phyloP scores from a whole-genome alignment of 768 basidiomycete genomes.

The Crepidotus variabilis region DNA sequence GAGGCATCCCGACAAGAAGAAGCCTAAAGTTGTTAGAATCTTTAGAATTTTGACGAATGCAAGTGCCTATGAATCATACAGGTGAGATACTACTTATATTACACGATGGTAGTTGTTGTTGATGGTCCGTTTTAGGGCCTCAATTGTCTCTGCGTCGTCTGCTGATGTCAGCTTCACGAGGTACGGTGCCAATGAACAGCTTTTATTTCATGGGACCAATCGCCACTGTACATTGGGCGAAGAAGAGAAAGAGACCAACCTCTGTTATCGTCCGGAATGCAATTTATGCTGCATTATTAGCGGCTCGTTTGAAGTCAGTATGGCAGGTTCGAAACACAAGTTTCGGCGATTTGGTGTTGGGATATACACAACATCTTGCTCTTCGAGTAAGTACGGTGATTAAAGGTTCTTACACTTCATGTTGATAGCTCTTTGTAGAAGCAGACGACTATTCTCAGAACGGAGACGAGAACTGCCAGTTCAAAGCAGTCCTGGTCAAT shows the following conservation, averaged over 20 bases:
- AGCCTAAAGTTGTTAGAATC: conserved; percentile 43
- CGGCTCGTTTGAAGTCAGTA: conserved; percentile 54
- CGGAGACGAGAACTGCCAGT: conserved; percentile 32
- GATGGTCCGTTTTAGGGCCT: conserved; percentile 17
- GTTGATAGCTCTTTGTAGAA: conserved; percentile 34
- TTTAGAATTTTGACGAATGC: conserved; percentile 50
- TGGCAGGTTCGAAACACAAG: conserved; percentile 58
- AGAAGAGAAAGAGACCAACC: conserved; percentile 35
- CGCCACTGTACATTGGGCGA: conserved; percentile 56
- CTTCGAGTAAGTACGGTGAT: conserved; percentile 47
- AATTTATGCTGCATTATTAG: conserved; percentile 54
- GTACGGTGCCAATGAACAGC: conserved; percentile 45
- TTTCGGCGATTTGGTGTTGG: conserved; percentile 69
- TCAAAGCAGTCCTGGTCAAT: conserved; percentile 52
- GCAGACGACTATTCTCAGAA: conserved; percentile 62
- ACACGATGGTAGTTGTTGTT: neutral
- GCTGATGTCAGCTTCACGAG: conserved; percentile 13
- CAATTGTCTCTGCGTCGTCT: conserved; percentile 23
- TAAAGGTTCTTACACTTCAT: neutral
- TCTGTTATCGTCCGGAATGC: conserved; percentile 49
- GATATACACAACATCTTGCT: conserved; percentile 64
- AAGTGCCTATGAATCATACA: conserved; percentile 9
- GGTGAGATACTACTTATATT: too few species aligned
- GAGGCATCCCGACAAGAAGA: conserved; percentile 51
- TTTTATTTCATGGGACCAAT: conserved; percentile 66